Base-by-base conservation (phyloP, 495 filamentous ascomycete species). In the Ramalina peruviana region DNA sequence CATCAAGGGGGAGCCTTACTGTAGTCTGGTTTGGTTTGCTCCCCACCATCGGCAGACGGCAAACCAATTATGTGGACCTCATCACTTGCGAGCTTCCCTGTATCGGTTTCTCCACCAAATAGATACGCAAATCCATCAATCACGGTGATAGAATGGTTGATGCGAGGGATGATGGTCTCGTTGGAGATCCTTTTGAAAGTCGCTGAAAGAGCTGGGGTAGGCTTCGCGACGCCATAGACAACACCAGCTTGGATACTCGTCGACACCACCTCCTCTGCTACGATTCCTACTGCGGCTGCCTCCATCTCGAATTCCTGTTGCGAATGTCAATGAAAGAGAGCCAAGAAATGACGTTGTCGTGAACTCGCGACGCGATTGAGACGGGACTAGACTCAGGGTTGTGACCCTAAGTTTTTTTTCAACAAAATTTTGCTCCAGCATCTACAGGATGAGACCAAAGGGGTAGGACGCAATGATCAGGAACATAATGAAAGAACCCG, bases 101-200 rank as follows among this genome's bases (percentile, higher is more conserved):
- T 53, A 26, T 52, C 58, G 4, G 61, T 64, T 33, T 62, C 54
- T 49, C 75, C 75, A 12, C 75, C 75, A 52, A 75, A 76, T 46
- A 78, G 66, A 59, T 74, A 72, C 4, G 68, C 67, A 43, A 69
- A 72, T 52, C 70, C 60, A 38, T 54, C 54, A 44, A 74, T 56
- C 17, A 73, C 59, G 20, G 67, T 72, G 37, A 76, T 58, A 10
- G 68, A 66, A 58, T 77, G 72, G 42, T 67, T 53, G 4, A 67
- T 67, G 41, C 74, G 64, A 33, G 59, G 60, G 17, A 78, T 63
- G 9, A 67, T 69, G 12, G 61, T 54, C 12, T 62, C 54, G 46
- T 51, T 60, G 3, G 63, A 60, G 38, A 72, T 60, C 36, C 66
- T 67, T 13, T 59, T 62, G 39, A 71, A 67, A 1, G 58, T 63